Percentiles rank a stretch among this genome's conserved stretches.
Conservation (phyloP, 305 asterid genomes). For the Solanum hybrid region DNA sequence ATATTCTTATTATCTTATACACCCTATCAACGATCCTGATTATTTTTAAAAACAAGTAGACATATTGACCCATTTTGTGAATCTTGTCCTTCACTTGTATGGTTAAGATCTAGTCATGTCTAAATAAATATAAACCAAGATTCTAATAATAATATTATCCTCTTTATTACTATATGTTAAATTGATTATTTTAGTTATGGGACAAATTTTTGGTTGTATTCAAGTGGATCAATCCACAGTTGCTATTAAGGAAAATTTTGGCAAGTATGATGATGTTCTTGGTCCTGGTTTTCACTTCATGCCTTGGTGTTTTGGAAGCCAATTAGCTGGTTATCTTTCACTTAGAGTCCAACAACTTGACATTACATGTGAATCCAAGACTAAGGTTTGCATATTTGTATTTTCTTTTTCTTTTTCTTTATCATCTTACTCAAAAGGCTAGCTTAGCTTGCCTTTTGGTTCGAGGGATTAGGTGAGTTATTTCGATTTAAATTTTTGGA, state of each 20-base stretch:
- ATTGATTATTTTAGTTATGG: conserved; percentile 2
- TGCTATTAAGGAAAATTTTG: conserved; percentile 18
- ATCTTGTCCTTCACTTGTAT: not conserved
- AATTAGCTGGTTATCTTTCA: conserved; percentile 15
- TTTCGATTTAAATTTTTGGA: not conserved
- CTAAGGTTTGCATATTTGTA: conserved; percentile 11
- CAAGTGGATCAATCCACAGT: conserved; percentile 25
- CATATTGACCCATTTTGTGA: not conserved
- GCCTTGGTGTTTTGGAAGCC: conserved; percentile 24
- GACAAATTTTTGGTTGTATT: conserved; percentile 20
- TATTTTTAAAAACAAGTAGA: not conserved
- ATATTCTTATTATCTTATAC: no score
- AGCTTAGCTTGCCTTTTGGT: not conserved
- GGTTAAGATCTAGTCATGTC: not conserved
- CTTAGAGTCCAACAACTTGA: conserved; percentile 23
- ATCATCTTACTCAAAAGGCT: not conserved
- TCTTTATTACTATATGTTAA: not conserved
- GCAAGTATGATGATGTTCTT: conserved; percentile 22
- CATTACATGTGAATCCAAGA: conserved; percentile 20
- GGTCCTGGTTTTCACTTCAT: conserved; percentile 21
- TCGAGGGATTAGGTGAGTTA: not conserved
- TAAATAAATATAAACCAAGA: not conserved
- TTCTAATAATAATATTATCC: not conserved
- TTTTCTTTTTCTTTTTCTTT: no score
- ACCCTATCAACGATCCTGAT: not conserved